Evolutionary conservation across 371 early-diverging fungal species (phyloP), one percentile per base, ranked within the genome.

Genomic region (Rhizomucor pusillus): DNA sequence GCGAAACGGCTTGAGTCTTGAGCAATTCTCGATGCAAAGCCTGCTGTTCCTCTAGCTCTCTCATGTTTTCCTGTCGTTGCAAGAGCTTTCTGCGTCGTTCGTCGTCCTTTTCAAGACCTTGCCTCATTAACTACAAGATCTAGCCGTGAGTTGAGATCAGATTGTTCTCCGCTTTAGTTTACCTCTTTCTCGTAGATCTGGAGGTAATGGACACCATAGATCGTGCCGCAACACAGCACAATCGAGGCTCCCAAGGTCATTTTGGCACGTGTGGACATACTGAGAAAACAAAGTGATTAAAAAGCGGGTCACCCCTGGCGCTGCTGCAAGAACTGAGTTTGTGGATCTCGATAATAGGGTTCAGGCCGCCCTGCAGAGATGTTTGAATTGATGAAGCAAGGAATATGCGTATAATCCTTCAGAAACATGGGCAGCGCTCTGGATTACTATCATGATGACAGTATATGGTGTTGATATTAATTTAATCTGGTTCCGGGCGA

Each of bases 201-300:
- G 1, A 73, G 16, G 57, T 80, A 77, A 56, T 80, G 80, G 0
- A 80, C 80, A 35, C 80, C 77, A 23, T 64, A 67, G 6, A 80
- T 65, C 5, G 75, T 69, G 19, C 63, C 75, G 57, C 63, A 52
- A 34, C 76, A 75, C 19, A 80, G 65, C n/a, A 66, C 56, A 9
- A 80, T 62, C 20, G 77, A 69, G 2, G 66, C 59, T n/a, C 63
- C 66, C 47, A 80, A 64, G 13, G 80, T 80, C 18, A 70, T 18
- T 58, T 80, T 80, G 40, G 80, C 74, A 25, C 59, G 53, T 16
- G 68, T 67, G 36, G 71, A 70, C 74, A 73, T 73, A n/a, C n/a
- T 43, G 29, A 50, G 7, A 3, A 29, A 29, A 29, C 3, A 3
- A 29, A 29, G 29, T 7, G 29, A 5, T 29, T 29, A 7, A 29